These are phyloP conservation scores for Ceratocystis huliohia DNA, from an alignment of 2,329 filamentous ascomycete genomes.

Conservation along the genomic window DNA sequence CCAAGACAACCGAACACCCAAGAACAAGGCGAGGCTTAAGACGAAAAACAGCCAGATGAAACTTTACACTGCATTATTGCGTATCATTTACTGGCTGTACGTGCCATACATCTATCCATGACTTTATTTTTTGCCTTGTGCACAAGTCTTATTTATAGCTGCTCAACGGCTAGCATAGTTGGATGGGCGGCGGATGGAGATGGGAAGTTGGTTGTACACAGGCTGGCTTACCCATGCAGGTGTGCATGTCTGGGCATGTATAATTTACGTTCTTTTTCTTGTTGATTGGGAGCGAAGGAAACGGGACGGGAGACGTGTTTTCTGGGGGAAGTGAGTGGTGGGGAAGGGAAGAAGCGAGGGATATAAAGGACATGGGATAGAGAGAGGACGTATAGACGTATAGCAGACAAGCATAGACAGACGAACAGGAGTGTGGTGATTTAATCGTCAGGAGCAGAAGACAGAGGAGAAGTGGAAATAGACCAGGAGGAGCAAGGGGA, in stretches of 20 bases:
- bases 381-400: not conserved
- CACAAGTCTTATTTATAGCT: not conserved
- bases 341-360: not conserved
- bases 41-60: not conserved
- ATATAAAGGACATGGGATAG: not conserved
- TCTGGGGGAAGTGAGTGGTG: not conserved
- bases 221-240: not conserved
- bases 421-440: not conserved
- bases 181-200: not conserved
- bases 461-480: no score
- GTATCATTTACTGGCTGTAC: no score
- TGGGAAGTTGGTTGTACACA: not conserved
- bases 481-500: no score
- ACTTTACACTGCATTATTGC: not conserved
- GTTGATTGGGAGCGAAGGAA: not conserved
- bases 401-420: not conserved
- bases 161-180: not conserved
- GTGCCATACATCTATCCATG: not conserved
- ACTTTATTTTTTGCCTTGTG: not conserved
- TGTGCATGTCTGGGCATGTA: not conserved
- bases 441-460: not conserved
- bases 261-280: not conserved
- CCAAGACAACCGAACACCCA: not conserved
- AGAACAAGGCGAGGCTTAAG: not conserved
- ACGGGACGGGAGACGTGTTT: not conserved